Conservation (phyloP, 441 rosid species). For the Adansonia grandidieri region DNA sequence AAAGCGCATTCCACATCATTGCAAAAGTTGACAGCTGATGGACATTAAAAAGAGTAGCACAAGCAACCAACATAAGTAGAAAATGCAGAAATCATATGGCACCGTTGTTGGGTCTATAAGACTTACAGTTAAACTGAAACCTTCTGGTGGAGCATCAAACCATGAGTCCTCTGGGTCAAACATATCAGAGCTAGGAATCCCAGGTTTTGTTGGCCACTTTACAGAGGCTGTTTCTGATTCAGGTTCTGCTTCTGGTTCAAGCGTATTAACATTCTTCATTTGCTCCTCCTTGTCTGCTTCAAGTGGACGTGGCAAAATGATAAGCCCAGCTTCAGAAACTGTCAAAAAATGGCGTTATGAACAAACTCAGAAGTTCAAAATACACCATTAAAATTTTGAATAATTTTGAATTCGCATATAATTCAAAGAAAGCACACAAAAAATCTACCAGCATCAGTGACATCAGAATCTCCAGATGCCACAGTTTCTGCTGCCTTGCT, state of each 20-base stretch:
- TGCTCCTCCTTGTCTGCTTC: conserved; percentile 45
- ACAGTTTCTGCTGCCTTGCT: conserved; percentile 79
- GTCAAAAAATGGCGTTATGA: conserved; percentile 22
- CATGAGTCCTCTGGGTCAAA: conserved; percentile 84
- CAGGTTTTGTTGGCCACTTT: conserved; percentile 76
- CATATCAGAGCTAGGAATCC: conserved; percentile 52
- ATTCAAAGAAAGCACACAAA: conserved; percentile 1
- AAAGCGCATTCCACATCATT: conserved; percentile 83
- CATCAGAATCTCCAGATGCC: conserved; percentile 63
- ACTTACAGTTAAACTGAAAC: conserved; percentile 75
- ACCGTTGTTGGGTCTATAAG: conserved; percentile 5
- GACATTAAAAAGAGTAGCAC: conserved; percentile 20
- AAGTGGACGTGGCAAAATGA: conserved; percentile 57
- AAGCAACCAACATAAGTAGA: conserved; percentile 12
- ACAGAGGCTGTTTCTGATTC: conserved; percentile 49
- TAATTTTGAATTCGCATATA: conserved; percentile 16
- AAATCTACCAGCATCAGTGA: conserved; percentile 59
- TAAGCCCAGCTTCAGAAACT: conserved; percentile 78
- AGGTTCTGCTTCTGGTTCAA: conserved; percentile 39
- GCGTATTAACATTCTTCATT: conserved; percentile 38
- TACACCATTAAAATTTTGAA: conserved; percentile 18
- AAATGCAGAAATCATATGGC: conserved; percentile 1
- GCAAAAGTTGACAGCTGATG: conserved; percentile 83
- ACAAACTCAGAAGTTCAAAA: not conserved
- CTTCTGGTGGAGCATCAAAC: conserved; percentile 87